These are phyloP conservation scores for Heterobasidion parviporum DNA, from an alignment of 1,284 basidiomycete genomes.

Conservation along the genomic window DNA sequence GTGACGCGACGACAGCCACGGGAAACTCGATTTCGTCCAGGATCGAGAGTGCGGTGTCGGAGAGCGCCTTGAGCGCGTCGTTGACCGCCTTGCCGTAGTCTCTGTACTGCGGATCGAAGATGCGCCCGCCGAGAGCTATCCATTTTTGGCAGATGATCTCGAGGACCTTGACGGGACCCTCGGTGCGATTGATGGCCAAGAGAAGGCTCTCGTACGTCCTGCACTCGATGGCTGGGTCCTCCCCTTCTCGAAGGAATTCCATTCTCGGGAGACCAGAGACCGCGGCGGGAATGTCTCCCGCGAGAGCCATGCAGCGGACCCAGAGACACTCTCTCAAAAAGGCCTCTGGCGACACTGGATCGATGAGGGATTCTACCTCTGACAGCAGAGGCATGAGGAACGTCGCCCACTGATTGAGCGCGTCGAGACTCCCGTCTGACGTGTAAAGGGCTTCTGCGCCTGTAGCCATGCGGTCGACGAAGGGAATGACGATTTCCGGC, in stretches of 20 bases:
- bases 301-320: conserved; percentile 25
- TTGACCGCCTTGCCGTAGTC: background rate
- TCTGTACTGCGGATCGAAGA: background rate
- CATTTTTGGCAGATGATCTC: conserved; percentile 37
- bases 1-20: conserved; percentile 22
- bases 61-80: conserved; percentile 14
- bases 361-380: conserved; percentile 10
- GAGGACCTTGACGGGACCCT: conserved; percentile 29
- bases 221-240: conserved; percentile 17
- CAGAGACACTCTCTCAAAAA: conserved; percentile 22
- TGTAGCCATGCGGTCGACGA: conserved; percentile 10
- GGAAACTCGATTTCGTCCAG: conserved; percentile 29
- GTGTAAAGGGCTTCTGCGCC: conserved; percentile 4
- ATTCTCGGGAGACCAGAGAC: conserved; percentile 16
- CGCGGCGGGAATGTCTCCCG: conserved; percentile 28
- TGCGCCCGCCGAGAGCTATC: conserved; percentile 22
- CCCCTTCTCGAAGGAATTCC: conserved; percentile 11
- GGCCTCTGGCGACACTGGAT: conserved; percentile 10
- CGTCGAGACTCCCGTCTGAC: background rate
- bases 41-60: conserved; percentile 22
- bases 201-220: conserved; percentile 33
- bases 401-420: conserved; percentile 3
- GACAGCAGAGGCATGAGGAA: conserved; percentile 2
- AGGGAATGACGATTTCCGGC: conserved; percentile 3
- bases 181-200: conserved; percentile 27